phyloP scores from a whole-genome alignment of 805 yeast genomes.

The Ogataea dorogensis region DNA sequence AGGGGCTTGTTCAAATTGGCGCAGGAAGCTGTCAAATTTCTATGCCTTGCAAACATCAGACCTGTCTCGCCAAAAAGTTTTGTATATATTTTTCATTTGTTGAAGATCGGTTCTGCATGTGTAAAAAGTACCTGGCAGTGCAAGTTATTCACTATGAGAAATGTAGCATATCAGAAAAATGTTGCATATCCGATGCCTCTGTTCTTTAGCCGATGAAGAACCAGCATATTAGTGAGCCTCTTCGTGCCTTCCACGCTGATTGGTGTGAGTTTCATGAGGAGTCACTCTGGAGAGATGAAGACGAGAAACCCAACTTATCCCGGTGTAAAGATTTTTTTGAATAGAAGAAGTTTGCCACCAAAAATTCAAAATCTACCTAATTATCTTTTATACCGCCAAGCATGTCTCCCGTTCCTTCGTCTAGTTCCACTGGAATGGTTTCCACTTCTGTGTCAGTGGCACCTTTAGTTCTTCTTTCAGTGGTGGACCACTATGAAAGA shows the following conservation, averaged over 20 bases:
- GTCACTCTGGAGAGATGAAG: too few relatives aligned
- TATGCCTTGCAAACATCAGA: conserved; percentile 2
- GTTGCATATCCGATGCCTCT: too few relatives aligned
- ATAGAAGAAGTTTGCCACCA: conserved; percentile 8
- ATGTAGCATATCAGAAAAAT: too few relatives aligned
- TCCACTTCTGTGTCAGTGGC: conserved; percentile 71
- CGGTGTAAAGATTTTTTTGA: conserved; percentile 2
- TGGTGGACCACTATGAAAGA: conserved; percentile 92
- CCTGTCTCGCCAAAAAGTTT: not conserved
- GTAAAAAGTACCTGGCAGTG: conserved; percentile 5
- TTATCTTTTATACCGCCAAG: too few relatives aligned
- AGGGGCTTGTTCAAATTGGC: conserved; percentile 24
- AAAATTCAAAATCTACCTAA: conserved; percentile 1
- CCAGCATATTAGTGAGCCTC: not conserved
- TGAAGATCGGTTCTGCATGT: conserved; percentile 6
- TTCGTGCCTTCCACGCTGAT: too few relatives aligned
- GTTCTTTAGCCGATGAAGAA: not conserved
- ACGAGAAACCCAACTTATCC: too few relatives aligned
- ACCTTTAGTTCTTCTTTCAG: conserved; percentile 90
- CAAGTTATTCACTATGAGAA: not conserved
- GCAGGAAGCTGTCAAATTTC: conserved; percentile 6
- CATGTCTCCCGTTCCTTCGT: conserved; percentile 16
- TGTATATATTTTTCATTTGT: conserved; percentile 7
- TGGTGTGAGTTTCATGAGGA: too few relatives aligned
- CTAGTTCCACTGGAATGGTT: conserved; percentile 30